These are phyloP conservation scores for Amphibolis antarctica DNA, from an alignment of 106 monocot species.

Conservation along the genomic window DNA sequence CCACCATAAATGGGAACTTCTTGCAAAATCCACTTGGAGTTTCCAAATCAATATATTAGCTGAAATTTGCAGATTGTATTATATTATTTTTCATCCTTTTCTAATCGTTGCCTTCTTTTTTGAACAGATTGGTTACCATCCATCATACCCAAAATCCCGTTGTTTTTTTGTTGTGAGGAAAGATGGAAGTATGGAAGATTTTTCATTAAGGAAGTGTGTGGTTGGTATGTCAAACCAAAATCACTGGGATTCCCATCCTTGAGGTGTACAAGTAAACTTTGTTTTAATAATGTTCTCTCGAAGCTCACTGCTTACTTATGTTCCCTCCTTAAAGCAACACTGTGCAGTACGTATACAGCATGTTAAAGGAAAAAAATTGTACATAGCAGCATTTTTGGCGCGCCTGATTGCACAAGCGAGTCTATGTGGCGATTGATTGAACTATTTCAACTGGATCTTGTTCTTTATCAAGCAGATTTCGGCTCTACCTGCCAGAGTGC, in stretches of 20 bases:
- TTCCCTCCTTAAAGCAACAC: background rate
- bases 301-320: background rate
- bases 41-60: too few relatives aligned
- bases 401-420: too few relatives aligned
- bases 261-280: background rate
- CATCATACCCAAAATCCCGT: slow-evolving; percentile 27
- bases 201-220: slow-evolving; percentile 69
- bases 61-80: too few relatives aligned
- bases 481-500: too few relatives aligned
- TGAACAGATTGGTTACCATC: slow-evolving; percentile 45
- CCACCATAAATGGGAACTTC: too few relatives aligned
- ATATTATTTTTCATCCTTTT: background rate
- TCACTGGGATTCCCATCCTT: background rate
- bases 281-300: background rate
- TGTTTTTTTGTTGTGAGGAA: slow-evolving; percentile 58
- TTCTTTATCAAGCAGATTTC: too few relatives aligned
- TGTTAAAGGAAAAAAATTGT: background rate
- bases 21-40: too few relatives aligned
- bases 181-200: slow-evolving; percentile 60
- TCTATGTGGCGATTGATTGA: background rate
- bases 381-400: background rate
- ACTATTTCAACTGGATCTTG: background rate
- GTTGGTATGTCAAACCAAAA: slow-evolving; percentile 28
- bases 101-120: background rate
- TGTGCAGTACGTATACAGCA: background rate